A percentile compares a stretch with the other conserved stretches of the same genome.
Conservation (phyloP, 352 stramenopile species). For the Aphanomyces stellatus region DNA sequence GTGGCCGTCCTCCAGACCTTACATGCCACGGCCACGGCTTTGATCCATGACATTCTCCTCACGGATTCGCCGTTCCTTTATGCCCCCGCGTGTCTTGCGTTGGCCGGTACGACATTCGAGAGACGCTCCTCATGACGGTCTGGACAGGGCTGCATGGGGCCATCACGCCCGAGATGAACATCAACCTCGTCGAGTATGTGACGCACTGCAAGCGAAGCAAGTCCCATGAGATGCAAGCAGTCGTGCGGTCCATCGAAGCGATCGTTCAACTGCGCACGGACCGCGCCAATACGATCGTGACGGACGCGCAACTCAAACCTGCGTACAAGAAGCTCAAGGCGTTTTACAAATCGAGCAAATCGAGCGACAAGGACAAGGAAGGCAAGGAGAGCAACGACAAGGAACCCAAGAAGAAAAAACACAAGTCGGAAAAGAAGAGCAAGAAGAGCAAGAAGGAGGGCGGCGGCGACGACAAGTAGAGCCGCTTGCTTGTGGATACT, state of each 20-base stretch:
- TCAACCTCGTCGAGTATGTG: constrained; percentile 48
- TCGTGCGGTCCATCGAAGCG: constrained; percentile 31
- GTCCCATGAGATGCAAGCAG: constrained; percentile 21
- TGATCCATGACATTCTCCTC: constrained; percentile 70
- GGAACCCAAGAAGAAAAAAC: constrained; percentile 52
- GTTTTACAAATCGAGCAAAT: constrained; percentile 36
- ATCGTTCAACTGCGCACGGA: constrained; percentile 30
- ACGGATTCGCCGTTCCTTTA: constrained; percentile 58
- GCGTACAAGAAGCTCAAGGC: constrained; percentile 86
- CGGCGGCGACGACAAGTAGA: no score
- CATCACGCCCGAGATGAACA: not conserved
- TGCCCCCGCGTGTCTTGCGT: constrained; percentile 59
- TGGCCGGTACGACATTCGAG: constrained; percentile 40
- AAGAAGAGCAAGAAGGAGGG: constrained; percentile 43
- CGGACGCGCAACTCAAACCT: constrained; percentile 52
- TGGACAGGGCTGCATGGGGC: not conserved
- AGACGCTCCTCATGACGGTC: no score
- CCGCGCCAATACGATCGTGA: constrained; percentile 30
- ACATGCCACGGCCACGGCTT: constrained; percentile 56
- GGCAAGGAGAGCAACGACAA: constrained; percentile 43
- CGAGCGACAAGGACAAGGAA: constrained; percentile 19
- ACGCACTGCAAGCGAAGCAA: constrained; percentile 33
- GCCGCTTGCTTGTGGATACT: no score
- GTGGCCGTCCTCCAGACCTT: constrained; percentile 65
- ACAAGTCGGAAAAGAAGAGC: constrained; percentile 32